Evolutionary conservation across 768 basidiomycete species (phyloP), one percentile per base, ranked within the genome.

Genomic region (Termitomyces sp.): DNA sequence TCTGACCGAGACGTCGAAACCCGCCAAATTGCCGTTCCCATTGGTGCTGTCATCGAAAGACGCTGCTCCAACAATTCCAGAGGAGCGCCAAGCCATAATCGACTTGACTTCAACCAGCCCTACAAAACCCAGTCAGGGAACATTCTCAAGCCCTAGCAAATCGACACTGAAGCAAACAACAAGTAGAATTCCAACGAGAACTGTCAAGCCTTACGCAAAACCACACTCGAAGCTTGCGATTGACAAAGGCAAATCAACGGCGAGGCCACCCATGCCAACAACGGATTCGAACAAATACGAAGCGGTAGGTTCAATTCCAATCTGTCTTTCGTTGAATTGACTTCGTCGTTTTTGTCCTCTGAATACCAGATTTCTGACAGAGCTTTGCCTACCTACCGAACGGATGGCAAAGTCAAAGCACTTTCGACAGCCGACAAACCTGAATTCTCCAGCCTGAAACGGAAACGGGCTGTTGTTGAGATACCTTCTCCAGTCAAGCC

Each of bases 101-200:
- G 47, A 52, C 18, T 33, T 27, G 35, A 31, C 12, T 20, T 41
- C 41, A 41, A 20, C 54, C 23, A 59, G 55, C 40, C 46, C 64
- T 18, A 61, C 68, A 33, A 61, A 60, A 53, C 53, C 59, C 43
- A 57, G 46, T 29, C 63, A 52, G 38, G 53, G 64, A n/a, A 60
- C 60, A 20, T 51, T 60, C 3, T 60, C 63, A n/a, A 72, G 68
- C 57, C 66, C 73, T 36, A 56, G 61, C 5, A 80, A 77, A 52
- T 80, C 81, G 16, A 74, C 57, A 42, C 63, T 85, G 50, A 82
- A 77, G 61, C 80, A 84, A 57, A 66, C 73, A 7, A 76, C 73
- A 0, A 84, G 85, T 66, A 76, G 76, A 64, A 87, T 87, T 60
- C 85, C 85, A 16, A 49, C 48, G n/a, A 76, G 85, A 55, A 81